A percentile compares a stretch with the other conserved stretches of the same genome.
phyloP scores from a whole-genome alignment of 2,329 filamentous ascomycete species.

The Colletotrichum chlorophyti region DNA sequence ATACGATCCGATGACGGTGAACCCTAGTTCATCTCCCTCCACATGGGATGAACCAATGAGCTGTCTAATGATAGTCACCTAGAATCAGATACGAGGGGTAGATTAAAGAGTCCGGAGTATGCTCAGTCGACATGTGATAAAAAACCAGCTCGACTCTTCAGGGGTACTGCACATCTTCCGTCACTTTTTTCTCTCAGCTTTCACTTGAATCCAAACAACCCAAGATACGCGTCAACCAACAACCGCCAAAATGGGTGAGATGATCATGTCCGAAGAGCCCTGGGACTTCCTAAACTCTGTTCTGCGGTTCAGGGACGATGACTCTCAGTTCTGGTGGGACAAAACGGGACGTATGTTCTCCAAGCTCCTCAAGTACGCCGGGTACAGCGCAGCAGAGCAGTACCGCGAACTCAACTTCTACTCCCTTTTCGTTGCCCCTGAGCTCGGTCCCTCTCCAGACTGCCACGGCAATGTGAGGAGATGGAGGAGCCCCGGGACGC shows the following conservation, averaged over 20 bases:
- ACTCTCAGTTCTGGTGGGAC: slow-evolving; percentile 27
- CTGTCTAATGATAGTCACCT: neutral
- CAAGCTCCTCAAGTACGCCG: slow-evolving; percentile 19
- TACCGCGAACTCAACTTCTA: slow-evolving; percentile 27
- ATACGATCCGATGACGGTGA: neutral
- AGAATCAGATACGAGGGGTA: neutral
- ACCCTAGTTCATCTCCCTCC: neutral
- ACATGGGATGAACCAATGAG: slow-evolving; percentile 6
- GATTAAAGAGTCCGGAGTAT: neutral
- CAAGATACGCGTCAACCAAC: neutral
- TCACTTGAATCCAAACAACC: neutral
- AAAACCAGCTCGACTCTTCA: neutral
- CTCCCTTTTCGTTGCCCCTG: slow-evolving; percentile 25
- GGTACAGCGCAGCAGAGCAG: slow-evolving; percentile 22
- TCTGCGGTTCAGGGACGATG: slow-evolving; percentile 21
- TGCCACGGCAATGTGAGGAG: slow-evolving; percentile 17
- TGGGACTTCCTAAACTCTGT: slow-evolving; percentile 27
- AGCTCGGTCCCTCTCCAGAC: slow-evolving; percentile 22
- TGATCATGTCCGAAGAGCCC: slow-evolving; percentile 22
- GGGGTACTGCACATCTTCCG: neutral
- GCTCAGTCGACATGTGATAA: neutral
- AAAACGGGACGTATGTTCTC: slow-evolving; percentile 24
- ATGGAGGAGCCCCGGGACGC: slow-evolving; percentile 22
- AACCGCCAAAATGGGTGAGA: slow-evolving; percentile 19
- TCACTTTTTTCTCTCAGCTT: neutral